Conservation (phyloP, 805 yeast genomes). For the Kodamaea kakaduensis region DNA sequence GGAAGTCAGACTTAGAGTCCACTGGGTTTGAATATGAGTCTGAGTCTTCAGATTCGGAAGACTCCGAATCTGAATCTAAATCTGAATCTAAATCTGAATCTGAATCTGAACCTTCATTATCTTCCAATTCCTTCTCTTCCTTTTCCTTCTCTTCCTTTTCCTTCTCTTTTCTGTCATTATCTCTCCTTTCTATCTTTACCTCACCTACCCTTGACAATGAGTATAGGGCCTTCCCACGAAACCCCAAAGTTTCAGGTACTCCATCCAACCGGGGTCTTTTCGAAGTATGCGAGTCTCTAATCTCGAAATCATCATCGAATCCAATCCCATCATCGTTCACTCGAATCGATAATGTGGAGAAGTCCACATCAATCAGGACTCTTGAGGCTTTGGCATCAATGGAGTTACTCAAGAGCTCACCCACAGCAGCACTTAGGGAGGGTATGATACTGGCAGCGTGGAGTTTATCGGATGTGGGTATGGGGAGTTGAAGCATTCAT, state of each 20-base stretch:
- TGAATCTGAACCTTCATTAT: too few species aligned
- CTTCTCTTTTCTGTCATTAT: background rate
- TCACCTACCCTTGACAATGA: conserved; percentile 23
- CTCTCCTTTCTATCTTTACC: conserved; percentile 46
- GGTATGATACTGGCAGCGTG: conserved; percentile 33
- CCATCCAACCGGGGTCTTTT: too few species aligned
- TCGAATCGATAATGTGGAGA: conserved; percentile 25
- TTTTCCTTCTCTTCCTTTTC: background rate
- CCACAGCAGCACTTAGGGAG: conserved; percentile 38
- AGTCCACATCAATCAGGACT: conserved; percentile 33
- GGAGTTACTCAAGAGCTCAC: conserved; percentile 52
- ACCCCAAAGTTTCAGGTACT: conserved; percentile 11
- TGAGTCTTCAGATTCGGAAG: too few species aligned
- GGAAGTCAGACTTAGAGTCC: too few species aligned
- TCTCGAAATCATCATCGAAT: conserved; percentile 44
- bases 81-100: too few species aligned
- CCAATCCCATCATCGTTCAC: conserved; percentile 76
- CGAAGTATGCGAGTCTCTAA: conserved; percentile 32
- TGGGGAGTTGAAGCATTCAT: too few species aligned
- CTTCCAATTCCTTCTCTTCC: too few species aligned
- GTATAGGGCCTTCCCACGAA: conserved; percentile 13
- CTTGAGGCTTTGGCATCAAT: conserved; percentile 49
- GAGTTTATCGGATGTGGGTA: conserved; percentile 12
- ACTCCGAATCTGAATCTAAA: too few species aligned
- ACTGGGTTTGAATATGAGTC: too few species aligned